Base-by-base conservation (phyloP, 169 alveolate genomes). In the Eimeria tenella region DNA sequence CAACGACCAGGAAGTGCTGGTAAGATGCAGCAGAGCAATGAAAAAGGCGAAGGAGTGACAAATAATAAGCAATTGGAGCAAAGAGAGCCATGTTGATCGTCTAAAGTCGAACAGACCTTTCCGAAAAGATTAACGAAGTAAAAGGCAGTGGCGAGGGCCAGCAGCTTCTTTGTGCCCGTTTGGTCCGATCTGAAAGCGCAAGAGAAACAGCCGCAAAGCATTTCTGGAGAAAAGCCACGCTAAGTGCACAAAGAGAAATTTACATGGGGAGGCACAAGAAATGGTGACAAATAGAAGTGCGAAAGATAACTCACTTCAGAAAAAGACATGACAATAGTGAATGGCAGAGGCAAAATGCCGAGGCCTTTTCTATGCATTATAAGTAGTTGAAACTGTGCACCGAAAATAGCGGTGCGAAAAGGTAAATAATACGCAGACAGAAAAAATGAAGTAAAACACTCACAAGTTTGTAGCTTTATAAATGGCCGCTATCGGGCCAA, bases 401-500 rank as follows among this genome's bases (percentile, higher is more conserved):
- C 42, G 42, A 2, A 31, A 31, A 31, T 31, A 31, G 42, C 42
- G 42, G 42, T 31, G 42, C 42, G 42, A 31, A 31, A 58, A 58
- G 19, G 2, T 58, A 1, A 58, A 58, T 58, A 17, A 58, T 58
- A 58, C 19, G 19, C 68, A 10, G 19, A 58, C 68, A 58, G 68
- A 3, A 58, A 31, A 31, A 0, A 31, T 31, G 42, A 31, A 31
- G 42, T 31, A 31, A 31, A 31, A 68, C 5, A 9, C 90, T 25
- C 56, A 90, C 94, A 75, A 71, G 42, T 77, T 60, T 21, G 94
- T 90, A 7, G 79, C 94, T 55, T 75, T 75, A 83, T 90, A 90
- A 21, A 90, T 77, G 6, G 90, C 94, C 50, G 52, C 70, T 56
- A 21, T 68, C 23, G 94, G 94, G 17, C 94, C 94, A 74, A 90